A percentile compares a stretch with the other conserved stretches of the same genome.
Conservation (phyloP, 305 asterid genomes). For the Rubia peregrina region DNA sequence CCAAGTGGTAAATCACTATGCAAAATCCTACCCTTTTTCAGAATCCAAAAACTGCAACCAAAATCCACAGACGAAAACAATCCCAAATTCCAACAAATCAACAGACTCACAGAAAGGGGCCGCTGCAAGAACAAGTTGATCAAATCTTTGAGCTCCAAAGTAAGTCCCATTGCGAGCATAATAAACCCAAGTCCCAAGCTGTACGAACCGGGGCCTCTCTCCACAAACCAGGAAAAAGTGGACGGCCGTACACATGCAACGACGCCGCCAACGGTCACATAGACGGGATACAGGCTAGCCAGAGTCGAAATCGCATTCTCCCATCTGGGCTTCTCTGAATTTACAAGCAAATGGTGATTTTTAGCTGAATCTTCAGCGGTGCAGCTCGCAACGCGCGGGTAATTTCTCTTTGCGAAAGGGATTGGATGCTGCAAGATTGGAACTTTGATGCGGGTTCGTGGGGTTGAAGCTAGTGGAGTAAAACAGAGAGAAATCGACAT, state of each 20-base stretch:
- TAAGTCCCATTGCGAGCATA: constrained; percentile 85
- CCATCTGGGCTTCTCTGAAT: constrained; percentile 44
- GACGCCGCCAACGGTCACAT: constrained; percentile 69
- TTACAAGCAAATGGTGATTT: constrained; percentile 12
- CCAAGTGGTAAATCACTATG: background rate
- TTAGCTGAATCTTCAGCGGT: constrained; percentile 24
- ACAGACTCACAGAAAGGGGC: constrained; percentile 64
- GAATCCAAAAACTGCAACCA: background rate
- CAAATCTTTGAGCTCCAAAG: constrained; percentile 74
- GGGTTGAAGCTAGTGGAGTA: constrained; percentile 30
- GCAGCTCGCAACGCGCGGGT: constrained; percentile 15
- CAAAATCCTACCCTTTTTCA: background rate
- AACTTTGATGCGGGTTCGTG: constrained; percentile 21
- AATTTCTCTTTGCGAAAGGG: constrained; percentile 14
- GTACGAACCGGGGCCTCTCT: constrained; percentile 54
- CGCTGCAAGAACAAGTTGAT: constrained; percentile 52
- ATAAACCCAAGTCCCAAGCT: constrained; percentile 72
- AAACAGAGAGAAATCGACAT: constrained; percentile 58
- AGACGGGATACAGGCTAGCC: constrained; percentile 77
- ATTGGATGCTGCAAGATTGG: constrained; percentile 31
- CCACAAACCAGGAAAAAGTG: constrained; percentile 71
- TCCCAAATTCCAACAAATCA: background rate
- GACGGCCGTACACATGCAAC: constrained; percentile 66
- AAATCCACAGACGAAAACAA: background rate
- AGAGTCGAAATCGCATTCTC: constrained; percentile 50